Conservation (phyloP, 371 early-diverging fungal genomes). For the Batrachochytrium dendrobatidis region DNA sequence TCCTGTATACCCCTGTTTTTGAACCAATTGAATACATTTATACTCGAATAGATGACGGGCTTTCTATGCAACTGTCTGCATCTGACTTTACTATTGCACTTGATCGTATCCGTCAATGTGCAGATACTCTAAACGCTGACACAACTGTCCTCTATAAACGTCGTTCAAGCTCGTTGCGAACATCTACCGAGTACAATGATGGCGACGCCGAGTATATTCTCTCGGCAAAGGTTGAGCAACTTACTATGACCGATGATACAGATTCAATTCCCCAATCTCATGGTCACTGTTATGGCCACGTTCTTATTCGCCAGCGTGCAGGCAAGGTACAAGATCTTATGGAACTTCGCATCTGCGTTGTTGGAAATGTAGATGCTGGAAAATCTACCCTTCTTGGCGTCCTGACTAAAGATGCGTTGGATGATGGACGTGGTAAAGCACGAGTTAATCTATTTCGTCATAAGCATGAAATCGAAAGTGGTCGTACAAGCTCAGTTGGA, state of each 20-base stretch:
- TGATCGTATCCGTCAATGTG: constrained; percentile 37
- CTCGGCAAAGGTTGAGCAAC: constrained; percentile 8
- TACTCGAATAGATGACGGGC: constrained; percentile 71
- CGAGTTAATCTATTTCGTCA: constrained; percentile 84
- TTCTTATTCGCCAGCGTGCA: constrained; percentile 62
- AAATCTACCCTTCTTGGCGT: constrained; percentile 86
- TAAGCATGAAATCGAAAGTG: constrained; percentile 88
- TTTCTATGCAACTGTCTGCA: constrained; percentile 56
- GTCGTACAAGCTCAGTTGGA: constrained; percentile 86
- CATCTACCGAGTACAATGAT: constrained; percentile 4
- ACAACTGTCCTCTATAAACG: constrained; percentile 54
- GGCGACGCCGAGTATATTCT: background rate
- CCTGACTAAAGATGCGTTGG: constrained; percentile 77
- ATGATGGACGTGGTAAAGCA: constrained; percentile 90
- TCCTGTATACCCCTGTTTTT: too few species aligned
- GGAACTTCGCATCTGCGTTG: constrained; percentile 83
- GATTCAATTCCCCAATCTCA: constrained; percentile 5
- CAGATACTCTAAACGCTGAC: constrained; percentile 51
- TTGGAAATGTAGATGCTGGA: constrained; percentile 77
- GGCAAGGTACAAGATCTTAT: constrained; percentile 64
- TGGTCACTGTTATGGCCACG: constrained; percentile 27
- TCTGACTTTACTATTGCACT: constrained; percentile 49
- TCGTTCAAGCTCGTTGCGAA: constrained; percentile 20
- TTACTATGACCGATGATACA: background rate
- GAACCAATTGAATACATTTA: too few species aligned